Conservation (phyloP, 495 filamentous ascomycete species). For the Penicillium coprophilum region DNA sequence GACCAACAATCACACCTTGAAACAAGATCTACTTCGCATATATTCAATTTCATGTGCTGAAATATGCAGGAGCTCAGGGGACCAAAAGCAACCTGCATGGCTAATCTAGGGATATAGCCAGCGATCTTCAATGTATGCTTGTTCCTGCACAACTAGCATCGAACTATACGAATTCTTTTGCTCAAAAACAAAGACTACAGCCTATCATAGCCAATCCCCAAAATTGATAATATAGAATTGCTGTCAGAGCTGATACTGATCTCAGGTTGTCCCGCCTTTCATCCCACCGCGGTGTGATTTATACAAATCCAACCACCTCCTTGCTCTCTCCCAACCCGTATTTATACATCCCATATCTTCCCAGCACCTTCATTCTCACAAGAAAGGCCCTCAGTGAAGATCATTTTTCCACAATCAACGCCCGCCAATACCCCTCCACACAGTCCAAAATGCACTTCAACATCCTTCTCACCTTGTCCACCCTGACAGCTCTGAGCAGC, state of each 20-base stretch:
- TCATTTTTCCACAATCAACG: background rate
- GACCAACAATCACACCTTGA: background rate
- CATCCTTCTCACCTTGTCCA: background rate
- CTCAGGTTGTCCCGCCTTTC: background rate
- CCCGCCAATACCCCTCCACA: background rate
- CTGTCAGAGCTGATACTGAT: background rate
- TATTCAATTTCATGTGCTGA: background rate
- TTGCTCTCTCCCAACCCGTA: background rate
- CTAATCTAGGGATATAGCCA: background rate
- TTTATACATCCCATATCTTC: background rate
- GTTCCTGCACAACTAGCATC: background rate
- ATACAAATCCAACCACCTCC: background rate
- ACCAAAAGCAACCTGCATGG: background rate
- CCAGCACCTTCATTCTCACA: too few relatives aligned
- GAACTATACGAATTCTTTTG: background rate
- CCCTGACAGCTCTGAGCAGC: background rate
- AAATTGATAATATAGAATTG: background rate
- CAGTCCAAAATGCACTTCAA: background rate
- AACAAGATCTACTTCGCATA: background rate
- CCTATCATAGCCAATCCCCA: background rate
- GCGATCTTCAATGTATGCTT: background rate
- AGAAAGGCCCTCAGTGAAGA: too few relatives aligned
- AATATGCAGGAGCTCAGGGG: background rate
- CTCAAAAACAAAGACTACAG: background rate
- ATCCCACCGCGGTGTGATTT: background rate